Conservation (phyloP, 1,139 yeast species). For the Blastobotrys petasosporus region DNA sequence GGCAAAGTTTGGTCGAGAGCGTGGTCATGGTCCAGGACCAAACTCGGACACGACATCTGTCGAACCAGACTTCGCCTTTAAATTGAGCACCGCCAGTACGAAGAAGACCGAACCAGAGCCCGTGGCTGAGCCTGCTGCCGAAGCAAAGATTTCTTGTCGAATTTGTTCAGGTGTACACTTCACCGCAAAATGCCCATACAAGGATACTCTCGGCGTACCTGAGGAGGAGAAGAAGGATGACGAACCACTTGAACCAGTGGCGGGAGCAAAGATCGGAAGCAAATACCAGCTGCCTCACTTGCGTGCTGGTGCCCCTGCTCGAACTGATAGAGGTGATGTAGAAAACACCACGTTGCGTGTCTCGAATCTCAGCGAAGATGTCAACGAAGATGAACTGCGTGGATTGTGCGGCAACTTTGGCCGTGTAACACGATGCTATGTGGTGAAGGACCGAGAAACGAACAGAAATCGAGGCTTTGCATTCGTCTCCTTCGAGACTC, state of each 20-base stretch:
- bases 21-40: constrained; percentile 73
- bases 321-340: constrained; percentile 44
- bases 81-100: constrained; percentile 29
- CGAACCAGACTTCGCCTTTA: constrained; percentile 63
- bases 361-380: constrained; percentile 82
- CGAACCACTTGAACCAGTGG: constrained; percentile 33
- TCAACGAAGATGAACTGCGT: constrained; percentile 77
- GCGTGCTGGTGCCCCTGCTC: constrained; percentile 47
- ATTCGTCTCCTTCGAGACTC: constrained; percentile 77
- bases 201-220: constrained; percentile 70
- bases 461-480: constrained; percentile 96
- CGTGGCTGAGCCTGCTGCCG: constrained; percentile 44
- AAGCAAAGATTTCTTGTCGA: constrained; percentile 65
- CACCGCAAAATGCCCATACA: constrained; percentile 94
- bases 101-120: constrained; percentile 37
- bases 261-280: constrained; percentile 22
- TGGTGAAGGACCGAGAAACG: constrained; percentile 88
- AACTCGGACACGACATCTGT: constrained; percentile 80
- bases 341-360: constrained; percentile 86
- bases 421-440: constrained; percentile 65
- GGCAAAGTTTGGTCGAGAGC: constrained; percentile 78
- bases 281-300: constrained; percentile 77
- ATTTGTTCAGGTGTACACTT: constrained; percentile 91
- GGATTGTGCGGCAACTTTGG: constrained; percentile 66
- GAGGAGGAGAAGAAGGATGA: constrained; percentile 38